Evolutionary conservation across 176 grass and related monocot genomes (phyloP).

Genomic region (Cenchrus americanus): DNA sequence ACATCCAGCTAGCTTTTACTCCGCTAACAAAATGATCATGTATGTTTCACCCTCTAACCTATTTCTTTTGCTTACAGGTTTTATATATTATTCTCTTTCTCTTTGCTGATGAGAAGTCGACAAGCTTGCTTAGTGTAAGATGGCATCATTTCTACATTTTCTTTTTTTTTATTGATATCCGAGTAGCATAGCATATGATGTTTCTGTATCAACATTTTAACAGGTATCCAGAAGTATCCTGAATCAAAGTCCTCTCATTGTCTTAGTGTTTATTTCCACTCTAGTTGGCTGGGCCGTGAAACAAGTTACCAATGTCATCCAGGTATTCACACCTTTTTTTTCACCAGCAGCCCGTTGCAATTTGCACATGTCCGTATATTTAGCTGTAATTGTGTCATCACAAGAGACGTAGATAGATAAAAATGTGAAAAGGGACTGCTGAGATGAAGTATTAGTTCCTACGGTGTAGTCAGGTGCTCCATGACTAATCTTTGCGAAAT

Average conservation of each 20-base stretch:
- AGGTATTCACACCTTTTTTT: conserved; percentile 45
- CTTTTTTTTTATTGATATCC: neutral
- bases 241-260: conserved; percentile 52
- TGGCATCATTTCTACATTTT: conserved; percentile 7
- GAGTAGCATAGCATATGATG: neutral
- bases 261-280: conserved; percentile 65
- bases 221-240: conserved; percentile 58
- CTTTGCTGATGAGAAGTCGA: conserved; percentile 62
- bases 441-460: neutral
- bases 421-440: neutral
- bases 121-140: conserved; percentile 74
- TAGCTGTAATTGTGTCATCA: neutral
- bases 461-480: neutral
- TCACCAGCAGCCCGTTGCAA: neutral
- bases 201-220: conserved; percentile 25
- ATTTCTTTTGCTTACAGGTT: conserved; percentile 57
- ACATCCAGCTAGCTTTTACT: neutral
- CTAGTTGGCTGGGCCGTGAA: conserved; percentile 77
- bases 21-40: neutral
- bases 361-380: neutral
- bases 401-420: neutral
- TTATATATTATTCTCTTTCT: conserved; percentile 90
- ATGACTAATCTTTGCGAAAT: neutral
- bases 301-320: conserved; percentile 84
- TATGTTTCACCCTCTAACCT: conserved; percentile 12